Evolutionary conservation across 1,139 yeast genomes (phyloP), one percentile per base, ranked within the genome.

Genomic region (Suhomyces chickasaworum): DNA sequence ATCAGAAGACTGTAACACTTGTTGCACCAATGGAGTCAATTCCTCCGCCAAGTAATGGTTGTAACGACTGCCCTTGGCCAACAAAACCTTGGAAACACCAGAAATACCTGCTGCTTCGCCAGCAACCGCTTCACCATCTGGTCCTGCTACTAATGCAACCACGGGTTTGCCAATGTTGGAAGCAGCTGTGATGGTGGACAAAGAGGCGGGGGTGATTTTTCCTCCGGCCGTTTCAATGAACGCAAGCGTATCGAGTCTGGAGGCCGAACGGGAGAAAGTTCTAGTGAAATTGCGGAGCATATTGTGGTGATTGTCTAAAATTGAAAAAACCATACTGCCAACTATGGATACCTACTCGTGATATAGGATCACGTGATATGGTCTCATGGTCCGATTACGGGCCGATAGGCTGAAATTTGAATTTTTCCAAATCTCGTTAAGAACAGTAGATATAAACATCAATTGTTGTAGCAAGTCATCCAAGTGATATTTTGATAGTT

Each of bases 161-260:
- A 86, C 71, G 41, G 89, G 89, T 57, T 83, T 76, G 7, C 86
- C 86, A 34, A 86, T 56, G 51, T 77, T 73, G 37, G 62, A 60
- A n/a, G 93, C 90, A 5, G 93, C 93, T 8, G 77, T 69, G 31
- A 86, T 60, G 2, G 87, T 69, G 5, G 86, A 80, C 49, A 88
- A 74, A 2, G 96, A 81, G 2, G 88, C 81, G 2, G 95, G 81
- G 1, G 85, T 68, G 44, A 88, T 69, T 45, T 66, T 62, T 4
- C 72, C 58, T 13, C 83, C 83, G 10, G 71, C 68, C 38, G 83
- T 73, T 67, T 90, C 97, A 39, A 90, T 69, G 54, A 88, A 80
- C 1, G 95, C 85, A 58, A 91, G 75, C 0, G 97, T 89, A 34
- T 73, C 64, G 32, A 66, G 59, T 39, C 64, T 58, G 13, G 54